phyloP scores from a whole-genome alignment of 192 early-diverging fungal genomes.

The Spizellomyces sp. region DNA sequence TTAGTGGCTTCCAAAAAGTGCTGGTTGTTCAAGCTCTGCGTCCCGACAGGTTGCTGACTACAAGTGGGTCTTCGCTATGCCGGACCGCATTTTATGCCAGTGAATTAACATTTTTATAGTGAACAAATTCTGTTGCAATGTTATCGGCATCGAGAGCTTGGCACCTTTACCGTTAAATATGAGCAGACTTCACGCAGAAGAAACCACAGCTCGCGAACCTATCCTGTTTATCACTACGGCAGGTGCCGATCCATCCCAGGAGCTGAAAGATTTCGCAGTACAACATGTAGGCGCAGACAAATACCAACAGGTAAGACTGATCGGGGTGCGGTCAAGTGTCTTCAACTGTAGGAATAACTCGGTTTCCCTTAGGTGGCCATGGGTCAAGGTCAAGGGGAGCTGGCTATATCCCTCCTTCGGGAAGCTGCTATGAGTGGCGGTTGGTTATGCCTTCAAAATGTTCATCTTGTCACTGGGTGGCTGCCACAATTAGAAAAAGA shows the following conservation, averaged over 20 bases:
- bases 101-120: constrained; percentile 34
- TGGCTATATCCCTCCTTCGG: constrained; percentile 45
- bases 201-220: constrained; percentile 49
- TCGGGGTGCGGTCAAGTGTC: background rate
- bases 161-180: constrained; percentile 50
- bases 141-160: constrained; percentile 39
- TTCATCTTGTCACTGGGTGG: constrained; percentile 61
- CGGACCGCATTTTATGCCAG: background rate
- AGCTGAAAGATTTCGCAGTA: constrained; percentile 44
- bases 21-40: constrained; percentile 53
- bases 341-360: too few relatives aligned
- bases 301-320: constrained; percentile 39
- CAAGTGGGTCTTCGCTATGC: constrained; percentile 40
- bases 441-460: constrained; percentile 62
- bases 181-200: constrained; percentile 35
- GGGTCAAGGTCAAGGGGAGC: constrained; percentile 63
- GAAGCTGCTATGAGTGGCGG: constrained; percentile 38
- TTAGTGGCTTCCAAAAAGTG: constrained; percentile 55
- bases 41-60: constrained; percentile 55
- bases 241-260: constrained; percentile 61
- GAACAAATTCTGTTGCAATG: constrained; percentile 40
- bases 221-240: constrained; percentile 64
- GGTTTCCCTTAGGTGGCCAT: constrained; percentile 45
- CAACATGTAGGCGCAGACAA: constrained; percentile 47
- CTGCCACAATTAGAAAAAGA: constrained; percentile 55